Evolutionary conservation across 257 asterid genomes (phyloP), one percentile per base, ranked within the genome.

Genomic region (Solanum etuberosum): DNA sequence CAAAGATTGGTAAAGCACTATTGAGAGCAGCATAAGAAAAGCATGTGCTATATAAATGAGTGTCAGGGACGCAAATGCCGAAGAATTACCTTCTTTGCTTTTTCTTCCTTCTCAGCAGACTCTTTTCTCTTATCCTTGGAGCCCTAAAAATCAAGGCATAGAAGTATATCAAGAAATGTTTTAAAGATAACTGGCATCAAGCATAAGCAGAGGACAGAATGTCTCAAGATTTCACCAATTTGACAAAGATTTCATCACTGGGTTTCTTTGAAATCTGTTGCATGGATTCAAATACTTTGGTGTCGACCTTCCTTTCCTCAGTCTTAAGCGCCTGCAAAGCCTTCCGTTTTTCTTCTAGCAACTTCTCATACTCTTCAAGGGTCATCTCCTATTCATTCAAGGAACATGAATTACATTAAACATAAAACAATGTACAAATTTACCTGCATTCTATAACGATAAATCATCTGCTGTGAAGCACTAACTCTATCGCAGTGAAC

Each of bases 221-320:
- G 83, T 59, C 84, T 3, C 43, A 70, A 76, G 34, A 83, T 54
- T 78, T 88, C 65, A 96, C 99, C 99, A 96, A 89, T 93, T 96
- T 94, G 89, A 95, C 89, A 87, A 96, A 95, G 86, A 94, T 85
- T 4, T 93, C 98, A 63, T 93, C 93, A 76, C 84, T 90, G 40
- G 73, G 68, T 88, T 94, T 94, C 97, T 96, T 96, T 13, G 99
- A 91, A 65, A 96, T 96, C 76, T 83, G 97, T 86, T 93, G 97
- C 98, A 96, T 93, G 85, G 99, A 86, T 85, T 89, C 96, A 88
- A 96, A 94, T 89, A 84, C 98, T 84, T 94, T 94, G 43, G 68
- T 86, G 83, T 94, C 98, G 72, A 96, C 98, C 90, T 95, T 96
- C 97, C 99, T 94, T 87, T 89, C 94, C 93, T 96, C 98, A 84